A percentile compares a stretch with the other conserved stretches of the same genome.
phyloP scores from a whole-genome alignment of 2,329 filamentous ascomycete species.

The Fusarium subglutinans region DNA sequence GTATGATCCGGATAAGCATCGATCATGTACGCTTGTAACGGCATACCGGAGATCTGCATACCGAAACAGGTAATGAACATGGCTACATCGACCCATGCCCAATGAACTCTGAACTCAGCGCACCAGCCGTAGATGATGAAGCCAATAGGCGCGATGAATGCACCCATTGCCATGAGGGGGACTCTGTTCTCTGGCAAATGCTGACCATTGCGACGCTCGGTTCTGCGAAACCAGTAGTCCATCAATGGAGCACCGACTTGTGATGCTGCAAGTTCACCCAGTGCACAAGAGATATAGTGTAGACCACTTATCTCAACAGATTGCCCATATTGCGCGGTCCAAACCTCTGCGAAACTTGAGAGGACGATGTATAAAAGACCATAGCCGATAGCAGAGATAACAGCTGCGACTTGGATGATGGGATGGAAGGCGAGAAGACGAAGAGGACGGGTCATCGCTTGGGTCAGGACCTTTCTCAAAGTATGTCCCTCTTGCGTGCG shows the following conservation, averaged over 20 bases:
- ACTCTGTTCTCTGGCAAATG: conserved; percentile 40
- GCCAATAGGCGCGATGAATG: conserved; percentile 52
- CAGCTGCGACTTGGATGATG: conserved; percentile 65
- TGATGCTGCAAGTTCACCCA: conserved; percentile 68
- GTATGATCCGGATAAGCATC: conserved; percentile 59
- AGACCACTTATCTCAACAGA: conserved; percentile 67
- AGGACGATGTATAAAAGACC: conserved; percentile 72
- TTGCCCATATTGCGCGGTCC: conserved; percentile 63
- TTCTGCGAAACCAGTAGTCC: conserved; percentile 49
- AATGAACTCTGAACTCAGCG: conserved; percentile 49
- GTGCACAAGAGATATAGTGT: conserved; percentile 70
- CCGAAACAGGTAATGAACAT: conserved; percentile 48
- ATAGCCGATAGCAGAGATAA: conserved; percentile 67
- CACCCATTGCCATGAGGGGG: conserved; percentile 48
- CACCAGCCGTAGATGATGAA: conserved; percentile 57
- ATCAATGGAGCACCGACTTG: conserved; percentile 57
- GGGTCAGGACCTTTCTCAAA: conserved; percentile 40
- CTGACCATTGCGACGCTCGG: conserved; percentile 26
- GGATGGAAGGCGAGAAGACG: conserved; percentile 66
- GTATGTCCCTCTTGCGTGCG: conserved; percentile 43
- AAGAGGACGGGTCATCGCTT: conserved; percentile 63
- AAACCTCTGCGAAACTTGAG: conserved; percentile 68
- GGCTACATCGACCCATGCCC: conserved; percentile 51
- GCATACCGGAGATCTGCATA: conserved; percentile 46
- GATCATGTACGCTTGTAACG: conserved; percentile 52